These are phyloP conservation scores for Caryopteris hybrid DNA, from an alignment of 305 asterid species.

Conservation along the genomic window DNA sequence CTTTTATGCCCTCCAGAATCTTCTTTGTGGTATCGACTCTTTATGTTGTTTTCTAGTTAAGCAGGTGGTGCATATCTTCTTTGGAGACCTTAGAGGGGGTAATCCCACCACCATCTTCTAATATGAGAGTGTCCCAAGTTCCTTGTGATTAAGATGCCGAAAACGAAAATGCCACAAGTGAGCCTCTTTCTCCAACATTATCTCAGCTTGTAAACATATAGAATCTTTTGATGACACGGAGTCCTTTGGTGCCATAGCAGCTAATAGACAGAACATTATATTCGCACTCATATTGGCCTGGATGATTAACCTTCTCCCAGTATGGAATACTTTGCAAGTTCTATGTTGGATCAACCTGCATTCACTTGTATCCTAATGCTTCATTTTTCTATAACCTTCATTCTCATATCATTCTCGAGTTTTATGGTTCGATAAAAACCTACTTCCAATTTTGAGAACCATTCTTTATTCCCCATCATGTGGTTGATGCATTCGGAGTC, in stretches of 20 bases:
- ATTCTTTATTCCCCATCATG: constrained; percentile 3
- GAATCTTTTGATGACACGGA: background rate
- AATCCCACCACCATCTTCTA: background rate
- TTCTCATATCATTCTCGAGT: constrained; percentile 11
- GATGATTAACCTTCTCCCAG: too few species aligned
- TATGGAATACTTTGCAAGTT: too few species aligned
- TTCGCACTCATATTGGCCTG: too few species aligned
- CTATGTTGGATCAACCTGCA: too few species aligned
- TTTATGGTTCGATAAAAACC: background rate
- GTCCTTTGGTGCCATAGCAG: too few species aligned
- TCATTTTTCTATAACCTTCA: too few species aligned
- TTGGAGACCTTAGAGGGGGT: background rate
- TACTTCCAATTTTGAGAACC: background rate
- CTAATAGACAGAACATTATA: too few species aligned
- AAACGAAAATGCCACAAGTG: background rate
- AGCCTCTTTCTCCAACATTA: background rate
- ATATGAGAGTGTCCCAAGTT: background rate
- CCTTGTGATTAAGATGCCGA: background rate
- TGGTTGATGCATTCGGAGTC: constrained; percentile 18
- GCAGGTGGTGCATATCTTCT: background rate
- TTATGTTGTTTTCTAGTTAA: background rate
- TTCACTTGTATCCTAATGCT: too few species aligned
- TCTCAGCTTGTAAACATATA: background rate
- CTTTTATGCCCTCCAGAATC: background rate
- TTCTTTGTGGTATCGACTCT: background rate